Evolutionary conservation across 2,329 filamentous ascomycete genomes (phyloP), one percentile per base, ranked within the genome.

Genomic region (Fusarium sp.): DNA sequence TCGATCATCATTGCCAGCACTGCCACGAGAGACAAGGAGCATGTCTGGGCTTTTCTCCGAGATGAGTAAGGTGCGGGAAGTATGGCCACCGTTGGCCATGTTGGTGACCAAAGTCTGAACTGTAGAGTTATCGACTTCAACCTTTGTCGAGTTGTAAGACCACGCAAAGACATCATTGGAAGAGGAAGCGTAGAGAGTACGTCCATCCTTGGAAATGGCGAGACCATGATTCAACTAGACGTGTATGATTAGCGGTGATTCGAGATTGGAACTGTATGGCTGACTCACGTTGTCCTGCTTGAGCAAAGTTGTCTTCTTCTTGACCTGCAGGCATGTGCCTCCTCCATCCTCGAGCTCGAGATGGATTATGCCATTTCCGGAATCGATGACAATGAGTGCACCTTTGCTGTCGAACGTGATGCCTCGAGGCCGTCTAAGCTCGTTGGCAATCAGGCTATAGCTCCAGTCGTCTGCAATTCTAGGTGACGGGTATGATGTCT

Each of bases 21-120:
- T 91, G 43, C 92, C 91, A 62, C 89, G 86, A 42, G 87, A 91
- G 42, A 93, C 85, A 46, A 93, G 78, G 6, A 94, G 82, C 65
- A 87, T 80, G 21, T 85, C 86, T 1, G 87, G 84, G 10, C 82
- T 79, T 32, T 83, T 83, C 18, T 80, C 76, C 0, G 90, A 89
- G 16, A 91, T 79, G 41, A 92, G 82, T 2, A 94, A 81, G 0
- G 91, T 93, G 37, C 92, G 85, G 1, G 90, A 90, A 8, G 82
- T 86, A 72, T 93, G 90, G 50, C 89, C 90, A 7, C 81, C 78
- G 62, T 85, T 86, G 71, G 73, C 82, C 90, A 93, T 92, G 69
- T 88, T 88, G 40, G 81, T 81, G 48, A 94, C 81, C 7, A 93
- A 63, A 5, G 84, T 87, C 62, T 82, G 82, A 51, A 40, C 37